phyloP scores from a whole-genome alignment of 2,329 filamentous ascomycete genomes.

The Elsinoe ampelina region DNA sequence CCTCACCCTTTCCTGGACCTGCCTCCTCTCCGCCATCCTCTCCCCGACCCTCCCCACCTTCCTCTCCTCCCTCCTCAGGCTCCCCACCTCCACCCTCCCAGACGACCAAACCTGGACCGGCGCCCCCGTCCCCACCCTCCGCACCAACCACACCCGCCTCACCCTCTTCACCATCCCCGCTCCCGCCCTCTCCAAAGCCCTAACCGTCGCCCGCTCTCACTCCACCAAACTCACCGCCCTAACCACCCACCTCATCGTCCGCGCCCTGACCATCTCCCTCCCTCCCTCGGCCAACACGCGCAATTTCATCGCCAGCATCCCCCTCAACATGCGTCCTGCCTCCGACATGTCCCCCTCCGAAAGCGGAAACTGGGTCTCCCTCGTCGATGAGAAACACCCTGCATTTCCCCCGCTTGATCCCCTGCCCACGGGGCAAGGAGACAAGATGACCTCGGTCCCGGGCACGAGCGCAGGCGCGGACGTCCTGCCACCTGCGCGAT shows the following conservation, averaged over 20 bases:
- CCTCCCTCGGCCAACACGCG: constrained; percentile 17
- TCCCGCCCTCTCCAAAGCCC: constrained; percentile 21
- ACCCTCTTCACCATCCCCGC: constrained; percentile 27
- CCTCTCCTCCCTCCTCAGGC: constrained; percentile 26
- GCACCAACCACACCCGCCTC: constrained; percentile 16
- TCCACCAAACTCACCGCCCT: constrained; percentile 35
- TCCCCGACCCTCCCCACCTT: constrained; percentile 30
- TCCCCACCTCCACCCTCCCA: constrained; percentile 24
- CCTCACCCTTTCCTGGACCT: constrained; percentile 38
- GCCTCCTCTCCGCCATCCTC: constrained; percentile 34
- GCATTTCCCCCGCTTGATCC: constrained; percentile 13
- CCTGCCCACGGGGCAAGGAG: constrained; percentile 13
- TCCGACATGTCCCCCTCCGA: constrained; percentile 25
- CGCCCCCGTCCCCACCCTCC: not conserved
- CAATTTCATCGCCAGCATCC: constrained; percentile 32
- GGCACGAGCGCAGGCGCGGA: not conserved
- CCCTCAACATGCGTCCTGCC: constrained; percentile 35
- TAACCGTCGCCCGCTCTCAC: constrained; percentile 27
- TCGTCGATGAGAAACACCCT: constrained; percentile 24
- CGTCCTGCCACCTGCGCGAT: constrained; percentile 20
- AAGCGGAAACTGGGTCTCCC: constrained; percentile 28
- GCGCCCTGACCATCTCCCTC: constrained; percentile 23
- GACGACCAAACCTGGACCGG: constrained; percentile 25
- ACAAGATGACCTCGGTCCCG: too few species aligned
- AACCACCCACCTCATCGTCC: constrained; percentile 33